Conservation (phyloP, 1,139 yeast species). For the Candida sojae region DNA sequence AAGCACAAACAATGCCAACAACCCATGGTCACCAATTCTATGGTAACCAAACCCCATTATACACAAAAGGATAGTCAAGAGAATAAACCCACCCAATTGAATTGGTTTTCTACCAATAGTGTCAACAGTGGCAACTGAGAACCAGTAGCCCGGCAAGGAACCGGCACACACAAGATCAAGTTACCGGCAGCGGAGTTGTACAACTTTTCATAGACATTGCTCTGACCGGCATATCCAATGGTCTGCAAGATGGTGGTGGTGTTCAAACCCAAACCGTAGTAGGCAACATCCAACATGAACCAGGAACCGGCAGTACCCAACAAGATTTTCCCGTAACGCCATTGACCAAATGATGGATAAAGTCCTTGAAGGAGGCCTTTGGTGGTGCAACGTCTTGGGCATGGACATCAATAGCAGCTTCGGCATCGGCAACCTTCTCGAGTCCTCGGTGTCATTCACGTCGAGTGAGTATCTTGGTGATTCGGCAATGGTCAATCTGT, state of each 20-base stretch:
- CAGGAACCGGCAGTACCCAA: constrained; percentile 96
- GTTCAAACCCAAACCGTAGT: constrained; percentile 85
- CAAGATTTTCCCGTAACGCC: constrained; percentile 84
- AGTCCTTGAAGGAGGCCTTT: constrained; percentile 61
- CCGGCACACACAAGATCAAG: constrained; percentile 90
- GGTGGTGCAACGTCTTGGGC: constrained; percentile 52
- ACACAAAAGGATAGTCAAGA: constrained; percentile 70
- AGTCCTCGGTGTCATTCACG: constrained; percentile 56
- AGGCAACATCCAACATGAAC: constrained; percentile 95
- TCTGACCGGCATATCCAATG: constrained; percentile 76
- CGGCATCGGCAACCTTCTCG: constrained; percentile 59
- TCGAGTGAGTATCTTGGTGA: constrained; percentile 90
- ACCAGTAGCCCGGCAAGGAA: constrained; percentile 91
- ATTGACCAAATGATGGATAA: constrained; percentile 71
- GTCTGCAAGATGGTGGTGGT: constrained; percentile 79
- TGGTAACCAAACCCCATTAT: constrained; percentile 79
- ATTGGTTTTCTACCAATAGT: constrained; percentile 79
- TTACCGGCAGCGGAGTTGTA: constrained; percentile 86
- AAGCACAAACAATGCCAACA: constrained; percentile 72
- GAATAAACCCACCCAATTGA: constrained; percentile 70
- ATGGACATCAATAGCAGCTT: constrained; percentile 51
- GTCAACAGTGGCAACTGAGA: constrained; percentile 74
- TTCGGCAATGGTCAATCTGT: constrained; percentile 90
- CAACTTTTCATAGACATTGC: constrained; percentile 62
- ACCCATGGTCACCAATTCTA: constrained; percentile 59